These are phyloP conservation scores for Flaveria floridana DNA, from an alignment of 140 eudicot species.

Conservation along the genomic window DNA sequence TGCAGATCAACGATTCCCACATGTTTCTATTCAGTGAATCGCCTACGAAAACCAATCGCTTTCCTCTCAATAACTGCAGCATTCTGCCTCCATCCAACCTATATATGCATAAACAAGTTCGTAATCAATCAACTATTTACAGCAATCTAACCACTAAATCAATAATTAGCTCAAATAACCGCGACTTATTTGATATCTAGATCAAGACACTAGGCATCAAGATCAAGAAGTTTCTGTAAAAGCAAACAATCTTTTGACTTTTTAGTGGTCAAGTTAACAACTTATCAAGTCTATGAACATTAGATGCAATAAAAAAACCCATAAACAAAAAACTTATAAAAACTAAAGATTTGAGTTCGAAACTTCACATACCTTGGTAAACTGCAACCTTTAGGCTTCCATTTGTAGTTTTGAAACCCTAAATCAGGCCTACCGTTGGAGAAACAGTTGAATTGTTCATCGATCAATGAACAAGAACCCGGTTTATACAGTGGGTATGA, in stretches of 20 bases:
- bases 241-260: too few species aligned
- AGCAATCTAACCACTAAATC: not conserved
- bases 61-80: slow-evolving; percentile 56
- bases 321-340: not conserved
- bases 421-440: slow-evolving; percentile 60
- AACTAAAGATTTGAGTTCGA: not conserved
- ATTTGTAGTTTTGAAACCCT: slow-evolving; percentile 49
- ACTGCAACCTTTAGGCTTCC: slow-evolving; percentile 62
- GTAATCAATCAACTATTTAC: not conserved
- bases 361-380: slow-evolving; percentile 50
- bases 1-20: slow-evolving; percentile 65
- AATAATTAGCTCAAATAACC: not conserved
- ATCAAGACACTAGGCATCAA: not conserved
- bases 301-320: not conserved
- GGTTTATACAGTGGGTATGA: slow-evolving; percentile 64
- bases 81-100: slow-evolving; percentile 57
- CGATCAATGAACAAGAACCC: slow-evolving; percentile 64
- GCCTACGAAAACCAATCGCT: slow-evolving; percentile 62
- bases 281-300: too few species aligned
- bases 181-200: not conserved
- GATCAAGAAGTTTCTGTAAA: not conserved
- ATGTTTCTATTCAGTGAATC: slow-evolving; percentile 64
- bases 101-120: slow-evolving; percentile 1
- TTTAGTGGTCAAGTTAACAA: too few species aligned
- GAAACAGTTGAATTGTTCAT: slow-evolving; percentile 62